A percentile compares a stretch with the other conserved stretches of the same genome.
Evolutionary conservation across 1,139 yeast genomes (phyloP).

Genomic region (Debaryomyces psychrophilus): DNA sequence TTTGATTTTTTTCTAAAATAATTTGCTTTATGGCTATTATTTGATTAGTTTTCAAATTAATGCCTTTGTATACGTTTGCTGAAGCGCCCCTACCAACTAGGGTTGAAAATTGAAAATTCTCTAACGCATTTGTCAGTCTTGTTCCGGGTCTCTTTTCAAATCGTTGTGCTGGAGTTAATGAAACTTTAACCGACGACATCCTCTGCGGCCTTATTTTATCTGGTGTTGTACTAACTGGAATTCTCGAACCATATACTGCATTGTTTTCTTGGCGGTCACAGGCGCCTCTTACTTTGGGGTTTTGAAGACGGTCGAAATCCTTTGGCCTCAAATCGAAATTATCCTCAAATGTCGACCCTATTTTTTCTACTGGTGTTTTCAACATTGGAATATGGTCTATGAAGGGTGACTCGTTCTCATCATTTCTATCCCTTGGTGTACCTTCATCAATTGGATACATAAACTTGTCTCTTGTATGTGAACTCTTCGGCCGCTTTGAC

Average conservation of each 20-base stretch:
- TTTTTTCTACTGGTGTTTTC: constrained; percentile 5
- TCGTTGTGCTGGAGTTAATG: constrained; percentile 58
- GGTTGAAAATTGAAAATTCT: constrained; percentile 59
- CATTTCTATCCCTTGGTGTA: constrained; percentile 15
- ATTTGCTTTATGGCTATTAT: constrained; percentile 88
- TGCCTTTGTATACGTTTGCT: constrained; percentile 88
- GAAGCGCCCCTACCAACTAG: constrained; percentile 95
- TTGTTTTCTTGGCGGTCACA: not conserved
- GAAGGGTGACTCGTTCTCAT: constrained; percentile 24
- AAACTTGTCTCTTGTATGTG: constrained; percentile 10
- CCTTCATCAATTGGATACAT: constrained; percentile 14
- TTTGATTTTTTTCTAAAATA: constrained; percentile 51
- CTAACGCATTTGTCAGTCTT: constrained; percentile 46
- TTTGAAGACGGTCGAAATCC: constrained; percentile 12
- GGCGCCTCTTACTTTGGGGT: not conserved
- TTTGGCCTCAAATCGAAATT: constrained; percentile 19
- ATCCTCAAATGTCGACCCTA: constrained; percentile 7
- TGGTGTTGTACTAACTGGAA: constrained; percentile 6
- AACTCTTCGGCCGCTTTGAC: constrained; percentile 1
- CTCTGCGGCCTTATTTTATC: constrained; percentile 22
- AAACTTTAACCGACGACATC: constrained; percentile 43
- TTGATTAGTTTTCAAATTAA: constrained; percentile 64
- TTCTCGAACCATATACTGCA: not conserved
- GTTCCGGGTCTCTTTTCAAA: constrained; percentile 46
- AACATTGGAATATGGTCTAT: constrained; percentile 15